These are phyloP conservation scores for Pelargonium australe DNA, from an alignment of 441 rosid genomes.

Conservation along the genomic window DNA sequence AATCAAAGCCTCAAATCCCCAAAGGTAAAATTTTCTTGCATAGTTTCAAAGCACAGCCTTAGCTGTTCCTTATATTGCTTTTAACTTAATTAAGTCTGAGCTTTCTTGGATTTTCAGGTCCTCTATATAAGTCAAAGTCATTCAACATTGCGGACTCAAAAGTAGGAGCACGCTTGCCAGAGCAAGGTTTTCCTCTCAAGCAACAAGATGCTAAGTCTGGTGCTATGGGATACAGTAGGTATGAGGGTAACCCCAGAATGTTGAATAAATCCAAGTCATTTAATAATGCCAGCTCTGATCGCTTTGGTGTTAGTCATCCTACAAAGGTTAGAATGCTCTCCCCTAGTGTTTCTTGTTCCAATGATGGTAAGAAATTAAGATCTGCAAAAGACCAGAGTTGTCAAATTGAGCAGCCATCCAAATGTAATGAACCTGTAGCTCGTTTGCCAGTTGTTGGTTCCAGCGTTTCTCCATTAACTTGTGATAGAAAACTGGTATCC, in stretches of 20 bases:
- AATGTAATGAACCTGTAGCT: neutral
- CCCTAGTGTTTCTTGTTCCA: conserved; percentile 11
- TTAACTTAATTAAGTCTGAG: neutral
- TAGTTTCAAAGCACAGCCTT: conserved; percentile 12
- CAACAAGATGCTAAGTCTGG: conserved; percentile 5
- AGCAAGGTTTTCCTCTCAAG: conserved; percentile 7
- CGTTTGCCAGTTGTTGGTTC: neutral
- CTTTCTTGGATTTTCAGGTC: conserved; percentile 19
- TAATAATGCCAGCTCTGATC: conserved; percentile 15
- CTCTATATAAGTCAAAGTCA: conserved; percentile 23
- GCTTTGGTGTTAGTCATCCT: conserved; percentile 9
- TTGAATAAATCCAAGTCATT: conserved; percentile 21
- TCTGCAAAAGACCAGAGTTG: conserved; percentile 9
- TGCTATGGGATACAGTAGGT: conserved; percentile 6
- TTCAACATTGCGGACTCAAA: conserved; percentile 12
- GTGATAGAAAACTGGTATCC: conserved; percentile 10
- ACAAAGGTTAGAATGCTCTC: conserved; percentile 8
- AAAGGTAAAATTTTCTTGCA: conserved; percentile 13
- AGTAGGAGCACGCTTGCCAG: conserved; percentile 11
- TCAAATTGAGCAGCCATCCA: conserved; percentile 2
- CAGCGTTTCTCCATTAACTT: neutral
- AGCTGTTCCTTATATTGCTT: neutral
- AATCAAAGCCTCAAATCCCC: conserved; percentile 10
- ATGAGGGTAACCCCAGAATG: conserved; percentile 13
- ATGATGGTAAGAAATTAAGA: conserved; percentile 18